Conservation (phyloP, 2,329 filamentous ascomycete genomes). For the Epicoccum nigrum region DNA sequence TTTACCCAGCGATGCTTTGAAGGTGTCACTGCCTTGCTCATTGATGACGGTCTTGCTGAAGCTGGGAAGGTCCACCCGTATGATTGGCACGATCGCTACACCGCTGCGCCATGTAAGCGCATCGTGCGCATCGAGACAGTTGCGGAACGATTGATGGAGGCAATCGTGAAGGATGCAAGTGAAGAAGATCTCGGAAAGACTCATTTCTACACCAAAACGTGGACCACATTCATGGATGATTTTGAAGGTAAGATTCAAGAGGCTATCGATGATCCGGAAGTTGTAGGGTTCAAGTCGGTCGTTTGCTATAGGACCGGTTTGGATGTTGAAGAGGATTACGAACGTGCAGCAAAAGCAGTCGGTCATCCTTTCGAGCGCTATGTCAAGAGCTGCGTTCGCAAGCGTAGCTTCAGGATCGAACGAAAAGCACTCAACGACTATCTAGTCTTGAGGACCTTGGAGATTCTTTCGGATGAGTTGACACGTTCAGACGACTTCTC, state of each 20-base stretch:
- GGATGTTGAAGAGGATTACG: slow-evolving; percentile 55
- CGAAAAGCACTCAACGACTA: slow-evolving; percentile 71
- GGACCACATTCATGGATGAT: slow-evolving; percentile 54
- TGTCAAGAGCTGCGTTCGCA: slow-evolving; percentile 47
- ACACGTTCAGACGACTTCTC: slow-evolving; percentile 48
- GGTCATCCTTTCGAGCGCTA: slow-evolving; percentile 50
- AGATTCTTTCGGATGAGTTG: slow-evolving; percentile 57
- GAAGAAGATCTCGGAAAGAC: slow-evolving; percentile 41
- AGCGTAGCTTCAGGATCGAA: slow-evolving; percentile 60
- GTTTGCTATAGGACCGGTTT: slow-evolving; percentile 82
- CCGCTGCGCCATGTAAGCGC: slow-evolving; percentile 67
- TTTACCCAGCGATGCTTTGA: slow-evolving; percentile 70
- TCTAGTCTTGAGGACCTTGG: slow-evolving; percentile 69
- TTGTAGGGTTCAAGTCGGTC: slow-evolving; percentile 82
- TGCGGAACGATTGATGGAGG: slow-evolving; percentile 67
- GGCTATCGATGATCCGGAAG: slow-evolving; percentile 67
- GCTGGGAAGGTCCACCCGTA: slow-evolving; percentile 64
- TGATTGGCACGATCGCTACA: slow-evolving; percentile 65
- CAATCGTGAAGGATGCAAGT: slow-evolving; percentile 51
- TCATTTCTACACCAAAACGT: slow-evolving; percentile 46
- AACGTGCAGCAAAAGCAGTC: slow-evolving; percentile 44
- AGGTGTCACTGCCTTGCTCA: slow-evolving; percentile 74
- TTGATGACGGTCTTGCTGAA: slow-evolving; percentile 75
- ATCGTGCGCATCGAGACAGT: slow-evolving; percentile 80
- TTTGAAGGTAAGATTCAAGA: slow-evolving; percentile 61